Evolutionary conservation across 2,329 filamentous ascomycete species (phyloP).

Genomic region (Cordyceps farinosa): DNA sequence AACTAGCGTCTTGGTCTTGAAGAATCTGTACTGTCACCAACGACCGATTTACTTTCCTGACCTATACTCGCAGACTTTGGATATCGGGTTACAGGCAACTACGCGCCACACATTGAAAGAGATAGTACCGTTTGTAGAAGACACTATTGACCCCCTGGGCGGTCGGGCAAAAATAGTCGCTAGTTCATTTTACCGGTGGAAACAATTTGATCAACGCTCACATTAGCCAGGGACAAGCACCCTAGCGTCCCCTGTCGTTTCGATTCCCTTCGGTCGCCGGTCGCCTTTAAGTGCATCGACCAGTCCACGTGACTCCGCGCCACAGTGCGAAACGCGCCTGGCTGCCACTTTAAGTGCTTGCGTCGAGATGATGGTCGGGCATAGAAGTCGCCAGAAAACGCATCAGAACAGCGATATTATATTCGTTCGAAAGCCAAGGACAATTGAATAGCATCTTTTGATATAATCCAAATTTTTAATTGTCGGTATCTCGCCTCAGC

Average conservation of each 20-base stretch:
- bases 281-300: slow-evolving; percentile 17
- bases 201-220: background rate
- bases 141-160: background rate
- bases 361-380: background rate
- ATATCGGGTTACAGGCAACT: background rate
- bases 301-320: slow-evolving; percentile 25
- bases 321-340: slow-evolving; percentile 9
- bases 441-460: background rate
- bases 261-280: slow-evolving; percentile 16
- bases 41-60: background rate
- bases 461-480: background rate
- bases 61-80: background rate
- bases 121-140: background rate
- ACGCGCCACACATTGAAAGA: background rate
- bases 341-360: slow-evolving; percentile 18
- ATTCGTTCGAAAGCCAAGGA: background rate
- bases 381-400: background rate
- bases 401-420: background rate
- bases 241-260: background rate
- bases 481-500: background rate
- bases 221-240: slow-evolving; percentile 9
- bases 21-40: too few species aligned
- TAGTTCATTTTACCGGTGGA: background rate
- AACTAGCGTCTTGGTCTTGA: background rate
- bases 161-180: background rate